Percentiles rank a stretch among this genome's conserved stretches.
Evolutionary conservation across 164 flowering plant species (phyloP).

Genomic region (Dillenia suffruticosa): DNA sequence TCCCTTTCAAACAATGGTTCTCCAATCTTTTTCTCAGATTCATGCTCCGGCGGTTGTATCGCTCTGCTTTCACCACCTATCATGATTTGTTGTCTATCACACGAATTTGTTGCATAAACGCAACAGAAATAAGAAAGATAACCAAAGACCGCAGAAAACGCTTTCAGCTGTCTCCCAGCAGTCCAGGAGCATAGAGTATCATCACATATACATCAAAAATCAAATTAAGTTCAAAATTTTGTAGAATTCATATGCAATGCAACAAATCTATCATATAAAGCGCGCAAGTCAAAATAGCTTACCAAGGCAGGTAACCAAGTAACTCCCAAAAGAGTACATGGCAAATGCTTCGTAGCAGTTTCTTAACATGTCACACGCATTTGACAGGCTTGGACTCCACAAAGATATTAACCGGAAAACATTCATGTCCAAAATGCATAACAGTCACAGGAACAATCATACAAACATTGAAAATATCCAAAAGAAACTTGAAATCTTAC

Average conservation of each 20-base stretch:
- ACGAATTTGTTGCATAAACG: too few species aligned
- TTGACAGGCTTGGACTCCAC: slow-evolving; percentile 52
- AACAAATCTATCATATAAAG: not conserved
- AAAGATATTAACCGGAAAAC: slow-evolving; percentile 62
- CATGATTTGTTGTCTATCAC: slow-evolving; percentile 1
- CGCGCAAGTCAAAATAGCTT: slow-evolving; percentile 14
- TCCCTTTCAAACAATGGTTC: slow-evolving; percentile 48
- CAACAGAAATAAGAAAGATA: too few species aligned
- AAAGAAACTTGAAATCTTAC: slow-evolving; percentile 31
- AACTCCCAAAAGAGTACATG: slow-evolving; percentile 78
- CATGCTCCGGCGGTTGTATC: slow-evolving; percentile 49
- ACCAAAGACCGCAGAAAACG: too few species aligned
- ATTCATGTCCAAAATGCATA: too few species aligned
- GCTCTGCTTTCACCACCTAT: slow-evolving; percentile 75
- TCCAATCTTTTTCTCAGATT: slow-evolving; percentile 40
- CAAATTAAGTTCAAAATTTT: too few species aligned
- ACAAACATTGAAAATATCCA: too few species aligned
- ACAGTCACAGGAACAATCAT: too few species aligned
- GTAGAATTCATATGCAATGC: too few species aligned
- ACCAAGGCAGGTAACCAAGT: slow-evolving; percentile 89
- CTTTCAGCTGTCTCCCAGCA: too few species aligned
- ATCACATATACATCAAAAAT: too few species aligned
- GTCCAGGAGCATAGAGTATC: too few species aligned
- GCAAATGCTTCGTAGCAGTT: slow-evolving; percentile 94
- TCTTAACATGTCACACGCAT: slow-evolving; percentile 73